These are phyloP conservation scores for Xylaria palmicola DNA, from an alignment of 495 filamentous ascomycete genomes.

Conservation along the genomic window DNA sequence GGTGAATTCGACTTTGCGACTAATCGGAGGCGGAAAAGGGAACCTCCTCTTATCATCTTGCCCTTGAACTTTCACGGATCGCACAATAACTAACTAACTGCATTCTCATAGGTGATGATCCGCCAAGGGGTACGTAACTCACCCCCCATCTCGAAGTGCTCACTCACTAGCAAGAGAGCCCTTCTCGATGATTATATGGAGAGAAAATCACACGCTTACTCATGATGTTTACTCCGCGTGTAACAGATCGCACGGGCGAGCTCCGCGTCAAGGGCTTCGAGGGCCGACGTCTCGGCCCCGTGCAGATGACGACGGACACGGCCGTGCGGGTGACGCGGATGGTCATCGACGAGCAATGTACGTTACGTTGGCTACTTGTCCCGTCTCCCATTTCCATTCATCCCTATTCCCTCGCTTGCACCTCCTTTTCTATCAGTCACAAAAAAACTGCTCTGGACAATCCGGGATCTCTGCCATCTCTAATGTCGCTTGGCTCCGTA, in stretches of 20 bases:
- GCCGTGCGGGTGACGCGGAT: slow-evolving; percentile 90
- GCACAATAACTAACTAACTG: not conserved
- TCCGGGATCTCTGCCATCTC: no score
- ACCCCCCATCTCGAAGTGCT: not conserved
- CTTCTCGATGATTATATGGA: no score
- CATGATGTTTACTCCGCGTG: no score
- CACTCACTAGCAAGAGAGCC: not conserved
- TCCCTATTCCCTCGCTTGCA: not conserved
- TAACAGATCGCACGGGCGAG: slow-evolving; percentile 84
- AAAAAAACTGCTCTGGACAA: not conserved
- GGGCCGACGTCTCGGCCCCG: slow-evolving; percentile 82
- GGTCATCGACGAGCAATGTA: slow-evolving; percentile 80
- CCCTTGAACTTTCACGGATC: not conserved
- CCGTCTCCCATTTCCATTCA: no score
- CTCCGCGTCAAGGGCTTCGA: slow-evolving; percentile 88
- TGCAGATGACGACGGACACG: slow-evolving; percentile 99
- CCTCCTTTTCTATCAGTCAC: not conserved
- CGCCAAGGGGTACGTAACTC: slow-evolving; percentile 73
- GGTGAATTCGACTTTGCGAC: no score
- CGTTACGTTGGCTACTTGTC: slow-evolving; percentile 14
- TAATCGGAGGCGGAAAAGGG: not conserved
- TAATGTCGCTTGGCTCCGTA: not conserved
- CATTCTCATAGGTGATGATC: slow-evolving; percentile 77
- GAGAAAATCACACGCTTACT: no score
- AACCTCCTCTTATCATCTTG: not conserved